These are phyloP conservation scores for Pseudocercospora pini-densiflorae DNA, from an alignment of 2,329 filamentous ascomycete genomes.

Conservation along the genomic window DNA sequence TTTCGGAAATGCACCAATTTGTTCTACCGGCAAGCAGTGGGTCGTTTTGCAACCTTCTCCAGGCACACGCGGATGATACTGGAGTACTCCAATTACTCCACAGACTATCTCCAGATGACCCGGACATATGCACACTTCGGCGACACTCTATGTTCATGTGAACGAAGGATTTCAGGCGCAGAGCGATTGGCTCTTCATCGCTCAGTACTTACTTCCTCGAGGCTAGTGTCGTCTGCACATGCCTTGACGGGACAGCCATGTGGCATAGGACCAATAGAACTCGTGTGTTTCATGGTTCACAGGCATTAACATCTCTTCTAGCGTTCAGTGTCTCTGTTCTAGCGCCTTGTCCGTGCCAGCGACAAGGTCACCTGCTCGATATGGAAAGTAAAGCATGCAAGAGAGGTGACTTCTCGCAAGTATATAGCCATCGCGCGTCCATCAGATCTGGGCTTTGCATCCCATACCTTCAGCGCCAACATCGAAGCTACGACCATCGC, in stretches of 20 bases:
- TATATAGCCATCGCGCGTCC: neutral
- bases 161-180: too few relatives aligned
- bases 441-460: neutral
- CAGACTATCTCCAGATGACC: neutral
- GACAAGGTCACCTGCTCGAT: neutral
- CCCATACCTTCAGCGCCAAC: neutral
- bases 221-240: neutral
- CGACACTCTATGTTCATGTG: too few relatives aligned
- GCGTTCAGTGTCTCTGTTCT: neutral
- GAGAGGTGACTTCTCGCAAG: neutral
- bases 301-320: too few relatives aligned
- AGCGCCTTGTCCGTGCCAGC: neutral
- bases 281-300: too few relatives aligned
- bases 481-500: neutral
- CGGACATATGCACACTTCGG: too few relatives aligned
- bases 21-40: neutral
- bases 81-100: neutral
- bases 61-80: neutral
- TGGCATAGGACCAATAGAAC: neutral
- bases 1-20: neutral
- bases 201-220: neutral
- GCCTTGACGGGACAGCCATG: neutral
- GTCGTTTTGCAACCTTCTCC: neutral
- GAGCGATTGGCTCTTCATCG: neutral
- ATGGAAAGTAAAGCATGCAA: neutral